Percentiles rank a stretch among this genome's conserved stretches.
phyloP scores from a whole-genome alignment of 345 rosid genomes.

The Euphorbia peplus region DNA sequence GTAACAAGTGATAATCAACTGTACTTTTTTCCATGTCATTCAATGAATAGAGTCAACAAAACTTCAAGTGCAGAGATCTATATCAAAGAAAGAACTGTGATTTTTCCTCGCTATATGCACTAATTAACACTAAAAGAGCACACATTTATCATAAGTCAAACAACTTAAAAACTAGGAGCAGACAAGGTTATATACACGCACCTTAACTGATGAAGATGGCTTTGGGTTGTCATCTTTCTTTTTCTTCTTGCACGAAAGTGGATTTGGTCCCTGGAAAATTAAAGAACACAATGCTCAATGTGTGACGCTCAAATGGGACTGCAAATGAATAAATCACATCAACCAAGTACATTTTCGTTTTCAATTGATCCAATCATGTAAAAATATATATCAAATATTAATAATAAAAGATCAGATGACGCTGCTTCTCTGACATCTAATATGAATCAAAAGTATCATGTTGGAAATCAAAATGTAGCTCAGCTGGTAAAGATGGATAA shows the following conservation, averaged over 20 bases:
- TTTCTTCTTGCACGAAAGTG: conserved; percentile 79
- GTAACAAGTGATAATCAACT: neutral
- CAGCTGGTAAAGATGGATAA: neutral
- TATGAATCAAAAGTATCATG: no score
- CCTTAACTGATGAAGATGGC: conserved; percentile 36
- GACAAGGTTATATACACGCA: conserved; percentile 11
- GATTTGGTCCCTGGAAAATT: conserved; percentile 75
- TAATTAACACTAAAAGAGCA: neutral
- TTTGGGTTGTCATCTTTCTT: conserved; percentile 37
- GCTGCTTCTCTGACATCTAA: neutral
- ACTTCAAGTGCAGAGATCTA: neutral
- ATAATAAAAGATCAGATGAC: no score
- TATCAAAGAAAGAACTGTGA: neutral
- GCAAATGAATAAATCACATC: neutral
- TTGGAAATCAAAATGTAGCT: neutral
- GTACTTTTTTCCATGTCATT: neutral
- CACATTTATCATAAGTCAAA: neutral
- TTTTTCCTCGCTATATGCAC: neutral
- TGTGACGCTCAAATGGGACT: neutral
- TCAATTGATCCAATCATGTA: neutral
- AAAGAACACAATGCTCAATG: conserved; percentile 1
- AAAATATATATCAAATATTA: neutral
- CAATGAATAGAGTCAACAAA: neutral
- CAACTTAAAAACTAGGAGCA: neutral
- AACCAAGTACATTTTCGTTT: neutral